Evolutionary conservation across 805 yeast genomes (phyloP).

Genomic region (Zygosaccharomyces lentus): DNA sequence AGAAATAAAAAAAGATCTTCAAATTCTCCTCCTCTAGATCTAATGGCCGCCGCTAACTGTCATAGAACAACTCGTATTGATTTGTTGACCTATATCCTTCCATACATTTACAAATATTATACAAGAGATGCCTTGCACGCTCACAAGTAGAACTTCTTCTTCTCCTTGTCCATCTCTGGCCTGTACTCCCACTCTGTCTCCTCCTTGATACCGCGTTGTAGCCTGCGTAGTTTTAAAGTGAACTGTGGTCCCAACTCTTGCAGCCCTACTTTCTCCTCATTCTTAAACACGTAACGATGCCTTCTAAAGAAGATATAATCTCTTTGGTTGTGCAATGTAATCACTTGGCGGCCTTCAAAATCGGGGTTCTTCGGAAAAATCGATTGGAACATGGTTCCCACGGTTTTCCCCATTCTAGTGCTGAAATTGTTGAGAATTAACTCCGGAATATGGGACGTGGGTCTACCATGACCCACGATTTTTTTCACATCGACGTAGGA

Average conservation of each 20-base stretch:
- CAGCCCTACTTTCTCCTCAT: constrained; percentile 88
- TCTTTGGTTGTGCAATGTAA: constrained; percentile 93
- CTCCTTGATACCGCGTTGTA: constrained; percentile 87
- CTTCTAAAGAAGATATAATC: constrained; percentile 93
- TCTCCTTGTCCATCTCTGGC: constrained; percentile 94
- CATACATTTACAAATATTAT: neutral
- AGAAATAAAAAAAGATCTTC: neutral
- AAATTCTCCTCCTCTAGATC: neutral
- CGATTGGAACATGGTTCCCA: constrained; percentile 87
- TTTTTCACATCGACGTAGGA: constrained; percentile 71
- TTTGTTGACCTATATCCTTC: neutral
- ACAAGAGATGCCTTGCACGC: neutral
- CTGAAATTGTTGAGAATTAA: constrained; percentile 86
- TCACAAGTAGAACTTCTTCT: constrained; percentile 82
- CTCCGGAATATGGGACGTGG: constrained; percentile 90
- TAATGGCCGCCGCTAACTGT: neutral
- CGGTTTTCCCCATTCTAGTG: constrained; percentile 88
- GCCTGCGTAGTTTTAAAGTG: constrained; percentile 78
- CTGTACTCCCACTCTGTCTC: constrained; percentile 96
- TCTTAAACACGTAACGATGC: constrained; percentile 84
- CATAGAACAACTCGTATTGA: neutral
- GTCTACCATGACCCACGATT: constrained; percentile 83
- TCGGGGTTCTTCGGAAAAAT: constrained; percentile 92
- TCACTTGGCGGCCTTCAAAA: constrained; percentile 90
- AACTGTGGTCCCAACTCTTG: constrained; percentile 98